phyloP scores from a whole-genome alignment of 441 rosid genomes.

The Gossypium schwendimanii region DNA sequence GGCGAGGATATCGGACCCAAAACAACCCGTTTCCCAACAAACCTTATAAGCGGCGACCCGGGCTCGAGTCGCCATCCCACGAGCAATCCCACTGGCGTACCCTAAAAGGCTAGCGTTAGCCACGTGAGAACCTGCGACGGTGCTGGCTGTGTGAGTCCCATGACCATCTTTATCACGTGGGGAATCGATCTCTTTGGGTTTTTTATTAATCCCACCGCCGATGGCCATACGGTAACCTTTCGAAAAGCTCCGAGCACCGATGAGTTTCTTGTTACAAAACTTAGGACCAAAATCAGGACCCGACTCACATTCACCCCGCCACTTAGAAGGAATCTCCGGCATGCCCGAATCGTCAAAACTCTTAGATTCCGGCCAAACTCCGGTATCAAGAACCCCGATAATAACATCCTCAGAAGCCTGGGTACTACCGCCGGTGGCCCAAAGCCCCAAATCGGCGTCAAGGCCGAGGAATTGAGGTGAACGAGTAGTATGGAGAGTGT shows the following conservation, averaged over 20 bases:
- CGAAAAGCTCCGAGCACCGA: slow-evolving; percentile 73
- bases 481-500: not conserved
- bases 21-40: slow-evolving; percentile 74
- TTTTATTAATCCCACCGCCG: slow-evolving; percentile 30
- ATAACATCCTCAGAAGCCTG: slow-evolving; percentile 43
- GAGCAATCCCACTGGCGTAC: slow-evolving; percentile 69
- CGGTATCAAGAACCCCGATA: slow-evolving; percentile 76
- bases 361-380: slow-evolving; percentile 80
- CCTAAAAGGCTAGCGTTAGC: slow-evolving; percentile 65
- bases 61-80: slow-evolving; percentile 72
- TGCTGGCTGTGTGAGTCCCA: slow-evolving; percentile 77
- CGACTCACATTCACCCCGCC: slow-evolving; percentile 69
- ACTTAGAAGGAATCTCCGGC: slow-evolving; percentile 54
- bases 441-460: slow-evolving; percentile 13
- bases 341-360: slow-evolving; percentile 55
- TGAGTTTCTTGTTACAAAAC: slow-evolving; percentile 67
- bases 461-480: not conserved
- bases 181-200: slow-evolving; percentile 42
- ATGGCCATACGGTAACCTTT: slow-evolving; percentile 57
- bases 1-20: slow-evolving; percentile 76
- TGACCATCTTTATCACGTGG: slow-evolving; percentile 80
- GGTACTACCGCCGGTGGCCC: slow-evolving; percentile 41
- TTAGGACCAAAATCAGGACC: slow-evolving; percentile 55
- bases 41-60: slow-evolving; percentile 78
- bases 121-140: slow-evolving; percentile 69